These are phyloP conservation scores for Rhizopogon sp. DNA, from an alignment of 768 basidiomycete species.

Conservation along the genomic window DNA sequence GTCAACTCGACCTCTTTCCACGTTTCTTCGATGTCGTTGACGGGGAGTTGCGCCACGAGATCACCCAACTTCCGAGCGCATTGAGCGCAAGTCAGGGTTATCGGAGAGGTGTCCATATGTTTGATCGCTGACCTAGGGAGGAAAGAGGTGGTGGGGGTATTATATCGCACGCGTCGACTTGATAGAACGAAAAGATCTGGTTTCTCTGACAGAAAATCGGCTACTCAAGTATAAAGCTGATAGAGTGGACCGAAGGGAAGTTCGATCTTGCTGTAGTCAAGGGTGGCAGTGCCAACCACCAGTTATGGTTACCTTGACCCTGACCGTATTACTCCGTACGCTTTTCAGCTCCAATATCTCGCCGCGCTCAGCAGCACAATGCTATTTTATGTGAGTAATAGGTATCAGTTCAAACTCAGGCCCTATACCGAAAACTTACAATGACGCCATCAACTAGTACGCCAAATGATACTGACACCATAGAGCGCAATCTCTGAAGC, in stretches of 20 bases:
- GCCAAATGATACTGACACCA: too few species aligned
- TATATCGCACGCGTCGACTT: background rate
- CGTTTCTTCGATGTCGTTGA: conserved; percentile 23
- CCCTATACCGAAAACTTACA: too few species aligned
- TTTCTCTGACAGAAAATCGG: background rate
- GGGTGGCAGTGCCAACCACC: background rate
- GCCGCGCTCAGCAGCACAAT: too few species aligned
- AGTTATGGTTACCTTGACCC: too few species aligned
- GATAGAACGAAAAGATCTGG: background rate
- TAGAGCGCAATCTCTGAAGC: too few species aligned
- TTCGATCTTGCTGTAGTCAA: background rate
- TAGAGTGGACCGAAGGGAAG: conserved; percentile 1
- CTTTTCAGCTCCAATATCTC: too few species aligned
- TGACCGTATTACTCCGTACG: too few species aligned
- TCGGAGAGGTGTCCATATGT: conserved; percentile 15
- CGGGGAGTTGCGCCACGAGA: conserved; percentile 28
- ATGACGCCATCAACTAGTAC: too few species aligned
- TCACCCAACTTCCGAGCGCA: conserved; percentile 27
- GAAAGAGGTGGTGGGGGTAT: background rate
- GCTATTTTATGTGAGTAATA: too few species aligned
- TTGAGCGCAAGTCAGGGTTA: conserved; percentile 17
- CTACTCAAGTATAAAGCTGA: background rate
- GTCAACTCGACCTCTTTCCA: conserved; percentile 52
- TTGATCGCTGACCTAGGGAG: background rate
- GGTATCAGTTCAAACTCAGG: too few species aligned